Base-by-base conservation (phyloP, 2,329 filamentous ascomycete species). In the Coleophoma crateriformis region DNA sequence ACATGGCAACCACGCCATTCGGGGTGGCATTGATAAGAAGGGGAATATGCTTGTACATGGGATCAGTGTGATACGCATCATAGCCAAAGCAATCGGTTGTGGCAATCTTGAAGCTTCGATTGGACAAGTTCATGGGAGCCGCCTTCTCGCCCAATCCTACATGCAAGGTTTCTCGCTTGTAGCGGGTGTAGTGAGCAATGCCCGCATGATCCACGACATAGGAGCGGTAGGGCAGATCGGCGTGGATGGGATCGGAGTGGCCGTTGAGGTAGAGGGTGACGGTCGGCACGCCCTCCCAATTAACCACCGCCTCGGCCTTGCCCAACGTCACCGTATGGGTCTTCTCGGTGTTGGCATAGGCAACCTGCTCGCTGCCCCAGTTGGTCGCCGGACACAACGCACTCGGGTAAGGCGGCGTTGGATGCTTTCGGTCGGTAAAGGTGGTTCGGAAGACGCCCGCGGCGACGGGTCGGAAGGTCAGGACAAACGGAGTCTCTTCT, bases 11-110 rank as follows among this genome's bases (percentile, higher is more conserved):
- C 46, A 80, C 85, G 0, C 84, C 85, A 3, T 76, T 61, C 0
- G 82, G 77, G 0, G 80, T 84, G 0, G 78, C 81, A 49, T 87
- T 86, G 65, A 89, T 84, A 27, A 90, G 70, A 0, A 89, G 73
- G 0, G 86, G 86, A 37, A 88, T 86, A 58, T 88, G 82, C 67
- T 90, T 89, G 69, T 89, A 89, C 48, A 88, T 71, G 0, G 85
- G 85, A 62, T 89, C 85, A 3, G 84, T 85, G 10, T 77, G 76
- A 61, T 87, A 81, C 4, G 82, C 78, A 57, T 89, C 84, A 60
- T 90, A 88, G 2, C 85, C 84, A 57, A 89, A 89, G 35, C 79
- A 84, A 64, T 89, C 85, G 0, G 82, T 88, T 2, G 82, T 84
- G 0, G 83, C 81, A 13, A 89, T 70, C 22, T 77, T 74, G 62